Percentiles rank a stretch among this genome's conserved stretches.
Conservation (phyloP, 257 asterid genomes). For the Fraxinus pennsylvanica region DNA sequence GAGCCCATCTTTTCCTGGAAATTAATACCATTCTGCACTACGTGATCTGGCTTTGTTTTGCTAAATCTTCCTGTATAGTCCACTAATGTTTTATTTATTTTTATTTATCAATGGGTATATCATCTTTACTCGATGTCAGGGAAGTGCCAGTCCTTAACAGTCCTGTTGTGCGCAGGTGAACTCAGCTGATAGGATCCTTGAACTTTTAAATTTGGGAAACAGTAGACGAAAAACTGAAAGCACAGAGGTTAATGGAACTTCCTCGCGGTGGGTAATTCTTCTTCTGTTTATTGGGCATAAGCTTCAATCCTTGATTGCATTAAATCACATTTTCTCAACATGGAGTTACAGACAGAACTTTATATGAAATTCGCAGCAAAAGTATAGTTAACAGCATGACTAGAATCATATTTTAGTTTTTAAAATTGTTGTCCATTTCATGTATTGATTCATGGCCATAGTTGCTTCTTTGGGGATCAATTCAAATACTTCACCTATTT, state of each 20-base stretch:
- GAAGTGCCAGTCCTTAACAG: conserved; percentile 23
- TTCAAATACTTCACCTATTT: background rate
- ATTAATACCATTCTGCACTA: background rate
- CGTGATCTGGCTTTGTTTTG: background rate
- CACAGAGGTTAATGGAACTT: conserved; percentile 87
- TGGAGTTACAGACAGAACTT: conserved; percentile 7
- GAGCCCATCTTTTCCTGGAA: background rate
- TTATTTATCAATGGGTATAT: background rate
- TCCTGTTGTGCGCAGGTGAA: conserved; percentile 63
- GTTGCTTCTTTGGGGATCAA: conserved; percentile 13
- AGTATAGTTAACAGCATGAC: background rate
- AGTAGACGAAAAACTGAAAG: conserved; percentile 93
- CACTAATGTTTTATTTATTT: background rate
- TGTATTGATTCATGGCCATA: background rate
- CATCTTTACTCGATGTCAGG: background rate
- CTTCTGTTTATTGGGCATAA: conserved; percentile 6
- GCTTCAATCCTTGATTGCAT: conserved; percentile 14
- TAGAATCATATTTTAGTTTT: conserved; percentile 4
- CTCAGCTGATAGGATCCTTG: conserved; percentile 90
- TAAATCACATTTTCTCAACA: background rate
- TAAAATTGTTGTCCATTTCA: background rate
- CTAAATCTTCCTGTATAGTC: background rate
- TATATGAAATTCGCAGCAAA: background rate
- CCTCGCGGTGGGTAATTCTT: conserved; percentile 77
- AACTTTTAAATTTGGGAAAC: conserved; percentile 86